phyloP scores from a whole-genome alignment of 441 rosid species.

The Populus hybrid region DNA sequence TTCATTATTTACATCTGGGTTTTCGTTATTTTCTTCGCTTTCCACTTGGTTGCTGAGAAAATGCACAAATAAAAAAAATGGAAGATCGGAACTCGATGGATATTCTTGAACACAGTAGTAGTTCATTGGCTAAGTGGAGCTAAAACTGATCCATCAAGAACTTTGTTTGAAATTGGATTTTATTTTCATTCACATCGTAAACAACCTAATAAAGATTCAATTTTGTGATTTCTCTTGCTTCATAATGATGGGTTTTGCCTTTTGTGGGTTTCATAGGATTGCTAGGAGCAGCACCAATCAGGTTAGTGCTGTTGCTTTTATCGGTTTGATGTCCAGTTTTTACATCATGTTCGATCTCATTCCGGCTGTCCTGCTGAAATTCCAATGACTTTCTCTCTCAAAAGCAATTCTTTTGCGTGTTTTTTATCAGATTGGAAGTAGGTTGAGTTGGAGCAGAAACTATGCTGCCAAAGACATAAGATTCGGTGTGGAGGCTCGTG shows the following conservation, averaged over 20 bases:
- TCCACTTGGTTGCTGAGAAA: not conserved
- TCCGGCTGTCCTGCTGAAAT: not conserved
- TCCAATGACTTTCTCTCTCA: not conserved
- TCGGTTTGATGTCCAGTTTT: not conserved
- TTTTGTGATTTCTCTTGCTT: not conserved
- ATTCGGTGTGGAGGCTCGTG: constrained; percentile 87
- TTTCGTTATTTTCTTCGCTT: not conserved
- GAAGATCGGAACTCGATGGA: not conserved
- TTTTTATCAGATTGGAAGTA: constrained; percentile 59
- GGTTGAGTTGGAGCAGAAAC: constrained; percentile 58
- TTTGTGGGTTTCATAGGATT: constrained; percentile 31
- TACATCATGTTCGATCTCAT: not conserved
- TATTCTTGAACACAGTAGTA: not conserved
- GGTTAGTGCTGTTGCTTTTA: constrained; percentile 27
- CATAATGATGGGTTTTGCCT: not conserved
- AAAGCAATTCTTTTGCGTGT: not conserved
- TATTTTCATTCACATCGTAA: not conserved
- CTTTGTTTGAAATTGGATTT: not conserved
- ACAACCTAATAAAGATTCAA: not conserved
- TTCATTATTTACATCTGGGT: not conserved
- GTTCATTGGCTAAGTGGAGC: not conserved
- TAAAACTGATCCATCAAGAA: not conserved
- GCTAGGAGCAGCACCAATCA: constrained; percentile 48
- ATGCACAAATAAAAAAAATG: not conserved
- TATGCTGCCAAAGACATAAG: constrained; percentile 80